phyloP scores from a whole-genome alignment of 1,284 basidiomycete genomes.

The Melanopsichium pennsylvanicum region DNA sequence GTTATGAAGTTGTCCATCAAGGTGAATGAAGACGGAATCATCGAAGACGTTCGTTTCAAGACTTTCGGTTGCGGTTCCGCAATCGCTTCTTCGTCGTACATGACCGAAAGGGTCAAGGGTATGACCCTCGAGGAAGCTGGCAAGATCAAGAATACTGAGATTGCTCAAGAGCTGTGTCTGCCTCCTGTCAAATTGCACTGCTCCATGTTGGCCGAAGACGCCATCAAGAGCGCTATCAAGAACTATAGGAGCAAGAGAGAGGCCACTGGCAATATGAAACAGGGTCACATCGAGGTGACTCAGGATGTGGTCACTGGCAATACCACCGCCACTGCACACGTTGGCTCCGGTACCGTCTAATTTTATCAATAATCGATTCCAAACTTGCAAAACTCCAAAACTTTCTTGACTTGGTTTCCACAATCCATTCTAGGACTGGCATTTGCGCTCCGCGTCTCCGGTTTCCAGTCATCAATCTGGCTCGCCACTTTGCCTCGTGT shows the following conservation, averaged over 20 bases:
- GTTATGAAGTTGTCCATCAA: conserved; percentile 99
- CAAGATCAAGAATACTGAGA: conserved; percentile 98
- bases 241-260: conserved; percentile 61
- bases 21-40: conserved; percentile 90
- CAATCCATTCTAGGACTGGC: too few relatives aligned
- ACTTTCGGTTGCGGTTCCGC: conserved; percentile 80
- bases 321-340: conserved; percentile 74
- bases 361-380: too few relatives aligned
- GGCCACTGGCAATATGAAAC: conserved; percentile 54
- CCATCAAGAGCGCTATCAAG: conserved; percentile 73
- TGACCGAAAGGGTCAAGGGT: conserved; percentile 94
- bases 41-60: conserved; percentile 96
- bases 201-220: conserved; percentile 95
- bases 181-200: conserved; percentile 88
- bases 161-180: conserved; percentile 84
- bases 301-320: conserved; percentile 75
- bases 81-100: conserved; percentile 78
- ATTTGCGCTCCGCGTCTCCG: background rate
- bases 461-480: too few relatives aligned
- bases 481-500: background rate
- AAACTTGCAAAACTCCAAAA: too few relatives aligned
- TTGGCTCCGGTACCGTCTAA: conserved; percentile 66
- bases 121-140: conserved; percentile 91
- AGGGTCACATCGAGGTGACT: conserved; percentile 78
- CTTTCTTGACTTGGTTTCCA: too few relatives aligned